Evolutionary conservation across 257 asterid genomes (phyloP).

Genomic region (Lycium ferocissimum): DNA sequence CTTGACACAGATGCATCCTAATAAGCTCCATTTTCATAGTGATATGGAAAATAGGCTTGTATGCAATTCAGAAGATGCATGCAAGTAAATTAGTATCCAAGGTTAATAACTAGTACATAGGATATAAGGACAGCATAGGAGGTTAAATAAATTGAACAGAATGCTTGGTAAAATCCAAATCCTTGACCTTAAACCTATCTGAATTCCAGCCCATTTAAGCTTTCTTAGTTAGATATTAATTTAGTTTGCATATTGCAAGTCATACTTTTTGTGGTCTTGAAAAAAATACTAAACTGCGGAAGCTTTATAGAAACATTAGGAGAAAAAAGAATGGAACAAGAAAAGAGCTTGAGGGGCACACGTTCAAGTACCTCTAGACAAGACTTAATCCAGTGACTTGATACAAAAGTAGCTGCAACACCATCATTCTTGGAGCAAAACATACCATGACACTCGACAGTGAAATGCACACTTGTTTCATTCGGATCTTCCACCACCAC

Average conservation of each 20-base stretch:
- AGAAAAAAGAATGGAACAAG: constrained; percentile 23
- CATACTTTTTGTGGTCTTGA: background rate
- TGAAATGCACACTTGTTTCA: constrained; percentile 62
- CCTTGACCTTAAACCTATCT: background rate
- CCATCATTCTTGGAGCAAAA: constrained; percentile 39
- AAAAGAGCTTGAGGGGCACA: constrained; percentile 17
- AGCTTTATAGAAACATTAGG: constrained; percentile 6
- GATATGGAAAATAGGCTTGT: constrained; percentile 2
- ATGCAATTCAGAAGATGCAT: background rate
- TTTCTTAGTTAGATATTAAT: constrained; percentile 2
- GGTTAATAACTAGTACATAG: constrained; percentile 6
- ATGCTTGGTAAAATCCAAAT: background rate
- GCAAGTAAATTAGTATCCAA: background rate
- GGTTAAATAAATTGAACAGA: constrained; percentile 10
- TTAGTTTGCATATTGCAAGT: background rate
- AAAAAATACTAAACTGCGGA: background rate
- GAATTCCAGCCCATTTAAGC: background rate
- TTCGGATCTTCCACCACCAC: constrained; percentile 64
- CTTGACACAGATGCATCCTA: background rate
- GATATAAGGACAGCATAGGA: constrained; percentile 17
- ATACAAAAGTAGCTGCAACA: constrained; percentile 55
- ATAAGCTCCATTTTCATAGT: constrained; percentile 13
- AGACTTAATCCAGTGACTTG: constrained; percentile 92
- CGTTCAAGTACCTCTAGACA: constrained; percentile 70
- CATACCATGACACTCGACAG: constrained; percentile 82